These are phyloP conservation scores for Teunomyces funiuensis DNA, from an alignment of 805 yeast genomes.

Conservation along the genomic window DNA sequence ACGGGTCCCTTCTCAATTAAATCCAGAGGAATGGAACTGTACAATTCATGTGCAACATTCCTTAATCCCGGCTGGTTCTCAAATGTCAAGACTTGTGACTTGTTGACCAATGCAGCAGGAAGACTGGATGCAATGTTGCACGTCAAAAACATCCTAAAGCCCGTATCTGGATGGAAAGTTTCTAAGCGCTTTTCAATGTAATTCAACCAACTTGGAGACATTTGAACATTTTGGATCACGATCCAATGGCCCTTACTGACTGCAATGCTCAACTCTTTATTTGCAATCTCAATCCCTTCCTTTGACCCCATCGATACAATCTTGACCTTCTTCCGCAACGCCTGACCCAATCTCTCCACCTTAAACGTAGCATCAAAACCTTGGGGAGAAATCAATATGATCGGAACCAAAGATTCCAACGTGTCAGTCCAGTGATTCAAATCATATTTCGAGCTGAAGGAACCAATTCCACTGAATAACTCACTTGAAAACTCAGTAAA, in stretches of 20 bases:
- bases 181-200: conserved; percentile 49
- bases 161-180: conserved; percentile 18
- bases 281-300: conserved; percentile 62
- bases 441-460: conserved; percentile 32
- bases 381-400: conserved; percentile 57
- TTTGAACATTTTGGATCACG: conserved; percentile 76
- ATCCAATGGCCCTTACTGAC: conserved; percentile 64
- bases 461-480: conserved; percentile 26
- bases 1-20: conserved; percentile 27
- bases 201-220: conserved; percentile 64
- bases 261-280: conserved; percentile 48
- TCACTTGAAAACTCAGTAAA: conserved; percentile 19
- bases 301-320: conserved; percentile 71
- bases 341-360: conserved; percentile 46
- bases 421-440: conserved; percentile 29
- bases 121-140: conserved; percentile 48
- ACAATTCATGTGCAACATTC: conserved; percentile 41
- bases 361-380: conserved; percentile 67
- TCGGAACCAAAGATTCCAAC: conserved; percentile 25
- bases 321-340: conserved; percentile 23
- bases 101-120: conserved; percentile 57
- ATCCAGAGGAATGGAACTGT: conserved; percentile 20
- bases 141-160: conserved; percentile 65
- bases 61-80: conserved; percentile 67
- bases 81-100: conserved; percentile 54